Base-by-base conservation (phyloP, 768 basidiomycete genomes). In the Melanogaster broomeanus region DNA sequence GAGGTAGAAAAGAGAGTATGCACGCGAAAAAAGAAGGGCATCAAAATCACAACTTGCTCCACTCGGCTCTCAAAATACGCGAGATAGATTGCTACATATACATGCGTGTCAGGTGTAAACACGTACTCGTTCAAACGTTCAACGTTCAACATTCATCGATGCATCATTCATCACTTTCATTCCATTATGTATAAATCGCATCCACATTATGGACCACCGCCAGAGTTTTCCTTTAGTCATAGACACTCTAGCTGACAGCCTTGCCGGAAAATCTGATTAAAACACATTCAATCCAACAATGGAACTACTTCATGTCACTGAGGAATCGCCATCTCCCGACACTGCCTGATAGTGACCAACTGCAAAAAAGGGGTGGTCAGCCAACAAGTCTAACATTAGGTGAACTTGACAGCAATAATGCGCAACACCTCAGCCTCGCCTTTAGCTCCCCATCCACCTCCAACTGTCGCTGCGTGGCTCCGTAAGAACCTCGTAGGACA, bases 361-460 rank as follows among this genome's bases (percentile, higher is more conserved):
- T 16, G 12, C 22, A 6, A 48, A 37, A 39, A 18, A 19, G 3
- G 45, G 25, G 15, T n/a, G 30, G 50, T 62, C 28, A 61, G 53
- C 37, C 6, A 18, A 8, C 0, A 16, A 27, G 6, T 12, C 28
- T 38, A 31, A 9, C 45, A 33, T 40, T 19, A 25, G 2, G 19
- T 13, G 6, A 43, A 24, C 11, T 18, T 24, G n/a, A 24, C 33
- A 18, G 25, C 37, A 31, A 8, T 21, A 10, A 9, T 7, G 49
- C 35, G 22, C 37, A 38, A 70, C 63, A 58, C 75, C 85, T 91
- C 89, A 88, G 89, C 81, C 89, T 92, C 89, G 89, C 89, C 89
- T 92, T 92, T 76, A 79, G 71, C 61, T 87, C 88, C 74, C 75
- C 90, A 90, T 73, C 57, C 84, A 72, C 85, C 83, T 78, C 90